Base-by-base conservation (phyloP, 768 basidiomycete species). In the Tulasnella sp. region DNA sequence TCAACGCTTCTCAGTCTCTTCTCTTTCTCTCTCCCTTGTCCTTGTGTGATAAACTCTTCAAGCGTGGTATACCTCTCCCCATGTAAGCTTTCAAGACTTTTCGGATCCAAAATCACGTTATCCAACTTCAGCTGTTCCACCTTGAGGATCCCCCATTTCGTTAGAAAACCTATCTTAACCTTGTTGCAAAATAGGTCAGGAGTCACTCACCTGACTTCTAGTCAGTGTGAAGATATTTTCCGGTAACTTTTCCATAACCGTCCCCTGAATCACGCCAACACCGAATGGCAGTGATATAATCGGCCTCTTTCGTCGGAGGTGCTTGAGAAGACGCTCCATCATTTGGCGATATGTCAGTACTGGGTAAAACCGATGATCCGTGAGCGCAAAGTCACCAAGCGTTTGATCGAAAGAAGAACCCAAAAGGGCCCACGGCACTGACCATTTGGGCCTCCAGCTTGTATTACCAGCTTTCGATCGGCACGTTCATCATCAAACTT, bases 261-360 rank as follows among this genome's bases (percentile, higher is more conserved):
- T 67, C 3, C 75, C 83, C 65, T 85, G 81, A n/a, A 81, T 51
- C 57, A 66, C 70, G 3, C 83, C 83, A 24, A 83, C 49, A 32
- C 66, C 63, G 61, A 74, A 83, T 0, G 83, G 83, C 4, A 85
- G 53, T 6, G 78, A 77, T 10, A 86, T 52, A 47, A 85, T 74
- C 1, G 75, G 74, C 25, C 83, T 69, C 49, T 61, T 60, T 13
- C 76, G 73, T 29, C 66, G 62, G 16, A 72, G 74, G 57, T 78
- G 72, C 50, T 67, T 64, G 32, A 84, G 65, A 2, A 83, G 71
- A 8, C 79, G 64, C 58, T 77, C 61, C 76, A 86, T 83, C 22
- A 84, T 65, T 58, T 85, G 70, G 37, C 68, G 68, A 60, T 79
- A 85, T 0, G 79, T 79, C 60, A 78, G 73, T 8, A 80, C 82